A percentile compares a stretch with the other conserved stretches of the same genome.
Conservation (phyloP, 495 filamentous ascomycete species). For the Bombardia bombarda region DNA sequence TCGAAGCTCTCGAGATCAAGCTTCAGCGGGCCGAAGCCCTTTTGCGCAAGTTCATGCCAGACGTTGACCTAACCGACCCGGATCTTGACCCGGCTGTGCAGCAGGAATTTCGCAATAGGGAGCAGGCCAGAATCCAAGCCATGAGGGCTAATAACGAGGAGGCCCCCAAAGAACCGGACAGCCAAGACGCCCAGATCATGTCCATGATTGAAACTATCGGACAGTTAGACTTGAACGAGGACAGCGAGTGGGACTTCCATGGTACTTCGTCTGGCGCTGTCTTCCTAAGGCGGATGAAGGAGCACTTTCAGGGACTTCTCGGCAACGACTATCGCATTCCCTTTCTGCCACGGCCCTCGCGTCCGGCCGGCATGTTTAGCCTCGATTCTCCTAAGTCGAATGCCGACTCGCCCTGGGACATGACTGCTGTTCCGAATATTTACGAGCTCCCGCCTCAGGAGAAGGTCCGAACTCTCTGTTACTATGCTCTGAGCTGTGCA, state of each 20-base stretch:
- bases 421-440: constrained; percentile 48
- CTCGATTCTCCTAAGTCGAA: constrained; percentile 68
- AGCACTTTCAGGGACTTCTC: constrained; percentile 64
- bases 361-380: constrained; percentile 28
- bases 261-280: constrained; percentile 87
- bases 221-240: constrained; percentile 83
- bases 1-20: constrained; percentile 81
- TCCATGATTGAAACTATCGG: constrained; percentile 94
- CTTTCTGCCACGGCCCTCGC: constrained; percentile 36
- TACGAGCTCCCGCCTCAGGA: constrained; percentile 65
- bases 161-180: constrained; percentile 11
- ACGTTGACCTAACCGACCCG: constrained; percentile 77
- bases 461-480: constrained; percentile 59
- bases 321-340: constrained; percentile 43
- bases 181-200: constrained; percentile 73
- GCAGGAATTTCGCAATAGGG: constrained; percentile 45
- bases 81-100: constrained; percentile 62
- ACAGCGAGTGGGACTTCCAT: constrained; percentile 89
- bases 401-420: constrained; percentile 47
- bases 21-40: constrained; percentile 79
- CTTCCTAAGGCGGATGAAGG: constrained; percentile 76
- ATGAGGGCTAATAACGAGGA: constrained; percentile 25
- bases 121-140: constrained; percentile 31
- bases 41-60: constrained; percentile 70
- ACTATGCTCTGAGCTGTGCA: constrained; percentile 74